A percentile compares a stretch with the other conserved stretches of the same genome.
These are phyloP conservation scores for Pulveroboletus sp. DNA, from an alignment of 768 basidiomycete genomes.

Conservation along the genomic window DNA sequence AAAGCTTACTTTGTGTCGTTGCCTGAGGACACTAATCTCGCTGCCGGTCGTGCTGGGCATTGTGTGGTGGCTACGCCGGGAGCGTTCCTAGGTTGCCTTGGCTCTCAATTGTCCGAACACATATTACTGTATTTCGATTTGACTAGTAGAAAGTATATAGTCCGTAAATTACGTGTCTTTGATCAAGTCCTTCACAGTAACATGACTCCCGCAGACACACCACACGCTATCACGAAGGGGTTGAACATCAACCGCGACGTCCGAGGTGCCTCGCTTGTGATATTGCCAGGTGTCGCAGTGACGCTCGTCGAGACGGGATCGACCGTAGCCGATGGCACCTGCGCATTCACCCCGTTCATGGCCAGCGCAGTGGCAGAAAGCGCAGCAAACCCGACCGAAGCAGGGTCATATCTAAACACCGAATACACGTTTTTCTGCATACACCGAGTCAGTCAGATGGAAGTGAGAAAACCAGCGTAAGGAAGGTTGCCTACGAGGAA, in stretches of 20 bases:
- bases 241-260: background rate
- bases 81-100: conserved; percentile 44
- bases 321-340: conserved; percentile 53
- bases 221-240: conserved; percentile 7
- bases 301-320: conserved; percentile 48
- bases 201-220: background rate
- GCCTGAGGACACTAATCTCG: conserved; percentile 79
- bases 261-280: conserved; percentile 1
- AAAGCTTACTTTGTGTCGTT: conserved; percentile 77
- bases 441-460: background rate
- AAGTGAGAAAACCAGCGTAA: too few species aligned
- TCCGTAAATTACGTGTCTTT: background rate
- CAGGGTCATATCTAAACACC: conserved; percentile 75
- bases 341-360: conserved; percentile 40
- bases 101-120: conserved; percentile 4
- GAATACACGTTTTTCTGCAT: conserved; percentile 89
- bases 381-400: conserved; percentile 80
- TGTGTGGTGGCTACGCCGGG: conserved; percentile 52
- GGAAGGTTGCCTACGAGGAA: conserved; percentile 46
- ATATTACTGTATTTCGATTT: conserved; percentile 25
- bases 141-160: background rate
- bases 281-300: conserved; percentile 23
- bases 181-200: too few species aligned
- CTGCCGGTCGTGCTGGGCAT: conserved; percentile 86
- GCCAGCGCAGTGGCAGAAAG: conserved; percentile 52